These are phyloP conservation scores for Epichloe glyceriae DNA, from an alignment of 2,329 filamentous ascomycete species.

Conservation along the genomic window DNA sequence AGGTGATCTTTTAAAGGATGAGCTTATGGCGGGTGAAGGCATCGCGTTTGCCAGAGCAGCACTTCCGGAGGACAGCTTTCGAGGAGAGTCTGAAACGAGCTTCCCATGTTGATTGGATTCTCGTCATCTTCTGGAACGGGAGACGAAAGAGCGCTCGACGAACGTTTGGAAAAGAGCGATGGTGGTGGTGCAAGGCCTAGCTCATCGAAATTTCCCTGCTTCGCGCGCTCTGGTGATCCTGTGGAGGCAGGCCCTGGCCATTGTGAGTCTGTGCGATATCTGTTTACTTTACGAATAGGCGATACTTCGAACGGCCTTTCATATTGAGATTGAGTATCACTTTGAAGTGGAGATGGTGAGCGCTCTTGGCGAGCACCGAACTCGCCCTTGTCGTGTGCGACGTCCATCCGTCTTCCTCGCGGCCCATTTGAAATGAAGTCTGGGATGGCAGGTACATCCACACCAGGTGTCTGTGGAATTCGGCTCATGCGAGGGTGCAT, in stretches of 20 bases:
- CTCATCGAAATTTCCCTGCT: constrained; percentile 36
- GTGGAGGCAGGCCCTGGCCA: constrained; percentile 18
- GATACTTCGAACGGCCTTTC: constrained; percentile 17
- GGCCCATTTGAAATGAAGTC: constrained; percentile 26
- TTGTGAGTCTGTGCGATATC: constrained; percentile 23
- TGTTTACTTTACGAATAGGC: constrained; percentile 20
- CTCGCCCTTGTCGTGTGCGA: constrained; percentile 25
- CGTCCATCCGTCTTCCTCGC: constrained; percentile 27
- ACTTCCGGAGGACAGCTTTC: constrained; percentile 66
- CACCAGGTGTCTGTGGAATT: constrained; percentile 38
- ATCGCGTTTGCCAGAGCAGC: constrained; percentile 29
- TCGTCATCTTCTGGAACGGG: constrained; percentile 61
- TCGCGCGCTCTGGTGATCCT: constrained; percentile 32
- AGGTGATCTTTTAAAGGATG: constrained; percentile 60
- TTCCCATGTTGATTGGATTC: constrained; percentile 36
- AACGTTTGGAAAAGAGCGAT: constrained; percentile 35
- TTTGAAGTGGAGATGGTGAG: constrained; percentile 41
- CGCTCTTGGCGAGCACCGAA: constrained; percentile 42
- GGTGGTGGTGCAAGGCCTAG: constrained; percentile 37
- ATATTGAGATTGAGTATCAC: constrained; percentile 19
- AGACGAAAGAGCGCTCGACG: constrained; percentile 51
- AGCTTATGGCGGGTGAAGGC: constrained; percentile 44
- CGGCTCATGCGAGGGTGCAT: constrained; percentile 65
- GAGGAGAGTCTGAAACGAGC: constrained; percentile 50
- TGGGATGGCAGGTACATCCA: constrained; percentile 31